phyloP scores from a whole-genome alignment of 441 rosid species.

The Aleurites moluccanus region DNA sequence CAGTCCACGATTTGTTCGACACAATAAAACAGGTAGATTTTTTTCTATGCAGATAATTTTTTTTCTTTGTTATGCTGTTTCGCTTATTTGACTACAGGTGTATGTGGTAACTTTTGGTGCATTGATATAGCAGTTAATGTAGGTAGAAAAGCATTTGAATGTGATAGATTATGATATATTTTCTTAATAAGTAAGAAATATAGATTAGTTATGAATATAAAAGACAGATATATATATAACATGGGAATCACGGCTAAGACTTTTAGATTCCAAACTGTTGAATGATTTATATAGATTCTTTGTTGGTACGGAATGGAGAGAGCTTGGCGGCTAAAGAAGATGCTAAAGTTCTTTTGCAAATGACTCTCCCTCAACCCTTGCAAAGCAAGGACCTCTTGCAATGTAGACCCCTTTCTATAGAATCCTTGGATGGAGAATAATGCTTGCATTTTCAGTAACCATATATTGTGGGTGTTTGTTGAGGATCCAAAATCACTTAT shows the following conservation, averaged over 20 bases:
- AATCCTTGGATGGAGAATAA: background rate
- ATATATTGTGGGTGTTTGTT: no score
- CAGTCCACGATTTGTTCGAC: constrained; percentile 69
- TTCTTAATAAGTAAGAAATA: background rate
- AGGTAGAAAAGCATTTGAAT: background rate
- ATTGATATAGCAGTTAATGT: background rate
- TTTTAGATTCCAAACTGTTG: background rate
- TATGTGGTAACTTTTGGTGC: background rate
- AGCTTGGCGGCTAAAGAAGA: background rate
- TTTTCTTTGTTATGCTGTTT: background rate
- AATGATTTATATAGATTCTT: background rate
- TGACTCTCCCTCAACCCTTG: background rate
- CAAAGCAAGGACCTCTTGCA: background rate
- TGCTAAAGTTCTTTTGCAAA: background rate
- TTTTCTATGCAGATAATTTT: background rate
- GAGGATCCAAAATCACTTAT: no score
- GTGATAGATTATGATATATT: background rate
- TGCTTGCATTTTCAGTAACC: background rate
- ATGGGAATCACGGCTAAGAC: background rate
- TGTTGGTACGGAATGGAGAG: background rate
- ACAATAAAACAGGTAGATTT: constrained; percentile 60
- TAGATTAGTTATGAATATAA: background rate
- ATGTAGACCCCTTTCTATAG: background rate
- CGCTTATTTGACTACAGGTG: no score
- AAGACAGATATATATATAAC: background rate